These are phyloP conservation scores for Alternaria longipes DNA, from an alignment of 2,329 filamentous ascomycete species.

Conservation along the genomic window DNA sequence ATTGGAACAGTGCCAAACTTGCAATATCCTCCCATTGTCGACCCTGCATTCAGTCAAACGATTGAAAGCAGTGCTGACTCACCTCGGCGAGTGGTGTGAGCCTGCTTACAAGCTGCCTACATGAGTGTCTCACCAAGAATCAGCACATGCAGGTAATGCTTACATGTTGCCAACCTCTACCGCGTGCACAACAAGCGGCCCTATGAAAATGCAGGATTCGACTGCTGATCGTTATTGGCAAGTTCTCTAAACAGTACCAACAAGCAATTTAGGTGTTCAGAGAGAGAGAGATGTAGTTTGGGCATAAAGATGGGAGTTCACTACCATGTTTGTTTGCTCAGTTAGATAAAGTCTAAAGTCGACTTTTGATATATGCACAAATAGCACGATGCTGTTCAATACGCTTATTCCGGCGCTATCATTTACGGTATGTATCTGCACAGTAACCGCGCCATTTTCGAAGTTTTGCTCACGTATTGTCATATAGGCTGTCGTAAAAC, in stretches of 20 bases:
- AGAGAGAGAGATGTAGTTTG: background rate
- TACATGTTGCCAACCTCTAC: background rate
- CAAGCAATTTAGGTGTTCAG: background rate
- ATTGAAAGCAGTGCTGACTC: rapidly evolving
- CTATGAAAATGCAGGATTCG: background rate
- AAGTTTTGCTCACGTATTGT: background rate
- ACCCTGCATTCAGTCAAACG: background rate
- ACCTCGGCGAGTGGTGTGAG: background rate
- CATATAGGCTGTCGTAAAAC: background rate
- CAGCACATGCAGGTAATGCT: background rate
- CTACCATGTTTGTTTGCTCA: background rate
- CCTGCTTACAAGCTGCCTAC: background rate
- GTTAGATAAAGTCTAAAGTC: background rate
- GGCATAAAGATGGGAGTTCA: background rate
- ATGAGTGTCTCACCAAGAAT: no score
- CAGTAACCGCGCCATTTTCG: background rate
- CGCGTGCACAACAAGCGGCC: background rate
- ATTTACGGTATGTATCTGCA: background rate
- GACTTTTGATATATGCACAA: background rate
- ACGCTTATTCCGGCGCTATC: background rate
- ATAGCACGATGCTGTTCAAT: background rate
- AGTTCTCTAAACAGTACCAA: background rate
- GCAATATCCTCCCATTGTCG: background rate
- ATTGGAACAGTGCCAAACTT: background rate
- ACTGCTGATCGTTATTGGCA: background rate